Conservation (phyloP, 2,329 filamentous ascomycete genomes). For the Diaporthe longicolla region DNA sequence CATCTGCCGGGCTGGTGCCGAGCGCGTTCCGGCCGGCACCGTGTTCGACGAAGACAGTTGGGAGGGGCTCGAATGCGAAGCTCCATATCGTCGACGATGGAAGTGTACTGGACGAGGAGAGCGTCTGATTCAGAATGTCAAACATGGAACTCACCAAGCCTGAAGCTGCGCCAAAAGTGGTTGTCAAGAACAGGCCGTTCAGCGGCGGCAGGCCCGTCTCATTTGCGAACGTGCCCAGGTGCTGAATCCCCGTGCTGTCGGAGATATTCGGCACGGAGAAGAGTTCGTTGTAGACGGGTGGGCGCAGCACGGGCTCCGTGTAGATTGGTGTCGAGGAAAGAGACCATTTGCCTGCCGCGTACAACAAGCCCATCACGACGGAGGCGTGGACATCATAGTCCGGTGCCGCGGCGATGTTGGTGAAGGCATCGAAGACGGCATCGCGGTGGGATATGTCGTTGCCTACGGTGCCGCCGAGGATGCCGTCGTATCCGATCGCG, state of each 20-base stretch:
- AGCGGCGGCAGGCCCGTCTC: slow-evolving; percentile 22
- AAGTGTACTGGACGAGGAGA: slow-evolving; percentile 15
- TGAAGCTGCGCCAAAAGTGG: slow-evolving; percentile 4
- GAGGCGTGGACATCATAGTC: slow-evolving; percentile 25
- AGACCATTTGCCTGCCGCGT: slow-evolving; percentile 12
- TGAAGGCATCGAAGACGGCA: slow-evolving; percentile 31
- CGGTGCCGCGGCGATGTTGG: slow-evolving; percentile 19
- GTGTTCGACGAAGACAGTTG: slow-evolving; percentile 12
- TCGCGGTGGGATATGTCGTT: slow-evolving; percentile 30
- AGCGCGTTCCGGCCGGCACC: slow-evolving; percentile 21
- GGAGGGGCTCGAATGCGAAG: slow-evolving; percentile 28
- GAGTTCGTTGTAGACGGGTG: slow-evolving; percentile 23
- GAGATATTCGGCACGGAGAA: slow-evolving; percentile 27
- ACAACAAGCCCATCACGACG: slow-evolving; percentile 5
- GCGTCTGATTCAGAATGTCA: slow-evolving; percentile 21
- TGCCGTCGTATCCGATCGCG: slow-evolving; percentile 18
- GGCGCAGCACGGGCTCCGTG: slow-evolving; percentile 22
- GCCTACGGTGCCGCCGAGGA: slow-evolving; percentile 1
- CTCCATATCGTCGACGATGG: slow-evolving; percentile 23
- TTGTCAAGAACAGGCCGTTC: slow-evolving; percentile 25
- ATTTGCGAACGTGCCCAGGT: slow-evolving; percentile 25
- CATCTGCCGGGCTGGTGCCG: slow-evolving; percentile 16
- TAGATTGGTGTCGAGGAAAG: slow-evolving; percentile 6
- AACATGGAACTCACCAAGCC: slow-evolving; percentile 17
- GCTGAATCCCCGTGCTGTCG: slow-evolving; percentile 16